Evolutionary conservation across 345 rosid species (phyloP).

Genomic region (Aethionema arabicum): DNA sequence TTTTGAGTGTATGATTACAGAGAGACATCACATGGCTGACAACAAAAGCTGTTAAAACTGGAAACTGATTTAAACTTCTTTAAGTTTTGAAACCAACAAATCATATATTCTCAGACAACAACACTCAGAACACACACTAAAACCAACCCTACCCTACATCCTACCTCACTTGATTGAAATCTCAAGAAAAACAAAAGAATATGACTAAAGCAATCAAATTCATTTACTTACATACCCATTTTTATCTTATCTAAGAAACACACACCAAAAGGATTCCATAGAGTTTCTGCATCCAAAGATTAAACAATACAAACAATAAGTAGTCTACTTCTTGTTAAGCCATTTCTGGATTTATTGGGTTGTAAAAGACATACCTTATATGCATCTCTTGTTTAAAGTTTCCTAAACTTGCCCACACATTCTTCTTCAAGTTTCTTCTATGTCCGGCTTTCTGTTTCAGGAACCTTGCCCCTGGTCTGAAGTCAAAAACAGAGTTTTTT

Average conservation of each 20-base stretch:
- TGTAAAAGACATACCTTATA: too few species aligned
- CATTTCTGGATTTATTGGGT: too few species aligned
- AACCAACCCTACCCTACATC: constrained; percentile 11
- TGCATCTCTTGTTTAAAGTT: too few species aligned
- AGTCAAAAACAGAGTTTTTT: constrained; percentile 1
- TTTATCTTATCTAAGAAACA: constrained; percentile 11
- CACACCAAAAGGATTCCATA: constrained; percentile 12
- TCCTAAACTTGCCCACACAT: too few species aligned
- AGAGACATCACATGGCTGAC: too few species aligned
- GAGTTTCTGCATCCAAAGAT: constrained; percentile 22
- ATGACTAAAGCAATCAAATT: constrained; percentile 21
- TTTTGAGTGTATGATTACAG: too few species aligned
- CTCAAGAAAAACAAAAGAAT: background rate
- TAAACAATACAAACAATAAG: constrained; percentile 16
- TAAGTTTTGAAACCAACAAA: constrained; percentile 24
- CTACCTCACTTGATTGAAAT: constrained; percentile 20
- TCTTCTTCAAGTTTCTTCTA: too few species aligned
- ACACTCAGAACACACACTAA: constrained; percentile 24
- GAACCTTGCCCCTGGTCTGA: background rate
- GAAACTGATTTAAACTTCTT: constrained; percentile 14
- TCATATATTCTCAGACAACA: constrained; percentile 21
- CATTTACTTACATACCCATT: constrained; percentile 29
- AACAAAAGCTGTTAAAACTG: background rate
- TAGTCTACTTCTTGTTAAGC: constrained; percentile 7
- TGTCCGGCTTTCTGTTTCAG: constrained; percentile 13